phyloP scores from a whole-genome alignment of 768 basidiomycete species.

The Leucocoprinus leucothites region DNA sequence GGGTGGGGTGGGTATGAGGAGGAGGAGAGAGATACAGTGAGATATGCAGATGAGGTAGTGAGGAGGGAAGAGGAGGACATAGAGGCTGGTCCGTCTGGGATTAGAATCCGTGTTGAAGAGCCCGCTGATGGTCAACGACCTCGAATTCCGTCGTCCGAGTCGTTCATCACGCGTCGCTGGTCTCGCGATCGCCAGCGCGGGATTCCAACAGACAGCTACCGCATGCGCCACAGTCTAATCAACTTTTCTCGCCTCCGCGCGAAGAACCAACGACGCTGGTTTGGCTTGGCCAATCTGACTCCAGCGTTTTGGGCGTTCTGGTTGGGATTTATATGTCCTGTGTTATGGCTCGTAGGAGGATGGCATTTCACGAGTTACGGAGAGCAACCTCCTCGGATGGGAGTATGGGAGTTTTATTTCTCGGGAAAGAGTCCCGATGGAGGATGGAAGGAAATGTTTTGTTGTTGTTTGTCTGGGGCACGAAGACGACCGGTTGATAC shows the following conservation, averaged over 20 bases:
- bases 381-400: slow-evolving; percentile 41
- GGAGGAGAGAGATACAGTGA: slow-evolving; percentile 4
- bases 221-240: slow-evolving; percentile 20
- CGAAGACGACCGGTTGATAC: slow-evolving; percentile 3
- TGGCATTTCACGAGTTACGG: slow-evolving; percentile 59
- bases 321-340: slow-evolving; percentile 69
- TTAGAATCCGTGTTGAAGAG: not conserved
- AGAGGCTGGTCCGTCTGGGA: slow-evolving; percentile 7
- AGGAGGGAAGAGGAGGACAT: not conserved
- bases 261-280: slow-evolving; percentile 24
- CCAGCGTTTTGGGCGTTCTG: slow-evolving; percentile 67
- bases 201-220: slow-evolving; percentile 25
- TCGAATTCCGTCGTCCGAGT: slow-evolving; percentile 38
- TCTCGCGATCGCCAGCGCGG: slow-evolving; percentile 32
- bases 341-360: slow-evolving; percentile 75
- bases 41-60: slow-evolving; percentile 5
- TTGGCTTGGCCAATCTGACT: slow-evolving; percentile 23
- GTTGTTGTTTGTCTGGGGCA: slow-evolving; percentile 27
- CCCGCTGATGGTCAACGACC: not conserved
- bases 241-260: slow-evolving; percentile 26
- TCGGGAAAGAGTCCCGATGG: slow-evolving; percentile 15
- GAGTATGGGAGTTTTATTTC: slow-evolving; percentile 47
- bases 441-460: slow-evolving; percentile 33
- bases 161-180: slow-evolving; percentile 52
- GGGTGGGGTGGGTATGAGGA: not conserved